A percentile compares a stretch with the other conserved stretches of the same genome.
Evolutionary conservation across 2,329 filamentous ascomycete species (phyloP).

Genomic region (Thielaviopsis cerberus): DNA sequence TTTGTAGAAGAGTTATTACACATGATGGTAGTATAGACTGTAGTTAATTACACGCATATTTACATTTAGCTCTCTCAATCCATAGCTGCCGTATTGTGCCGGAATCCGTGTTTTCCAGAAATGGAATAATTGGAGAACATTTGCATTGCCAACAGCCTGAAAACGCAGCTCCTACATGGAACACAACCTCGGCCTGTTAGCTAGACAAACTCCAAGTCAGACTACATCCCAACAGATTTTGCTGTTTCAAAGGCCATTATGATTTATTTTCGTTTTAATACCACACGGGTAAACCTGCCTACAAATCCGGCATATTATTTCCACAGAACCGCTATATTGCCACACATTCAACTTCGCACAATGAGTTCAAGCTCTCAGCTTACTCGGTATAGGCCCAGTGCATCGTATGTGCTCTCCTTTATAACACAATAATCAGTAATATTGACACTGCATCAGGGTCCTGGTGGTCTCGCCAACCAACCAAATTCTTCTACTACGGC

Average conservation of each 20-base stretch:
- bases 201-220: neutral
- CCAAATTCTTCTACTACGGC: slow-evolving; percentile 71
- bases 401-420: slow-evolving; percentile 1
- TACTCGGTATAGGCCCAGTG: neutral
- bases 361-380: neutral
- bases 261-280: neutral
- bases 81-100: neutral
- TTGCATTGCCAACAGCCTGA: neutral
- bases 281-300: neutral
- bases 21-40: neutral
- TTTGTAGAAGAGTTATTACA: slow-evolving; percentile 14
- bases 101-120: neutral
- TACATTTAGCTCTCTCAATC: too few species aligned
- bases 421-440: neutral
- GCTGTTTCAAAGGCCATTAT: neutral
- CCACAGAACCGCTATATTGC: neutral
- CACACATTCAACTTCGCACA: neutral
- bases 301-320: neutral
- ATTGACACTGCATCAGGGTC: slow-evolving; percentile 25
- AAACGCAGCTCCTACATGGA: neutral
- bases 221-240: neutral
- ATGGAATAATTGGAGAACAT: neutral
- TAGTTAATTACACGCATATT: neutral
- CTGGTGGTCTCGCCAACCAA: slow-evolving; percentile 73
- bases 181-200: neutral